A percentile compares a stretch with the other conserved stretches of the same genome.
phyloP scores from a whole-genome alignment of 768 basidiomycete genomes.

The Thelephora ganbajun region DNA sequence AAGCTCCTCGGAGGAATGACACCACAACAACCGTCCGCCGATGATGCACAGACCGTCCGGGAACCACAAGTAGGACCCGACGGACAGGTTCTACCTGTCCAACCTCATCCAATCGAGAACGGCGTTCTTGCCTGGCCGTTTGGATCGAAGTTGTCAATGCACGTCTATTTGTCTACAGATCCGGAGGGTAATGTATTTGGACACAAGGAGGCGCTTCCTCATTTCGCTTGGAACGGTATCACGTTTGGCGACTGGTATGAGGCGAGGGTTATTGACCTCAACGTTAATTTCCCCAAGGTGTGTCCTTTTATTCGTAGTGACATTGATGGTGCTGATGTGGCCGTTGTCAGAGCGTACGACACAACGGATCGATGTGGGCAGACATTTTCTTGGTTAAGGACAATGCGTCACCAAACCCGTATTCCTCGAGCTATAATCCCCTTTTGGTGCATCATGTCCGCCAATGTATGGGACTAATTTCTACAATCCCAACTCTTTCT shows the following conservation, averaged over 20 bases:
- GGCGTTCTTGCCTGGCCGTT: slow-evolving; percentile 46
- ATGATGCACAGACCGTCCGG: slow-evolving; percentile 9
- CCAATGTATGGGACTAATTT: slow-evolving; percentile 40
- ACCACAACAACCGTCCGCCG: slow-evolving; percentile 17
- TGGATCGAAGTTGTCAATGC: slow-evolving; percentile 48
- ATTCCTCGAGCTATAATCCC: slow-evolving; percentile 35
- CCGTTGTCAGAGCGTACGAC: slow-evolving; percentile 45
- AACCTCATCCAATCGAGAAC: slow-evolving; percentile 34
- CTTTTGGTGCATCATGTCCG: slow-evolving; percentile 53
- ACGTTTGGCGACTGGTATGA: slow-evolving; percentile 69
- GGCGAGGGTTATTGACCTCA: slow-evolving; percentile 35
- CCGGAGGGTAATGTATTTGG: slow-evolving; percentile 48
- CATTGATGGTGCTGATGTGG: background rate
- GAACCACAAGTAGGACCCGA: slow-evolving; percentile 4
- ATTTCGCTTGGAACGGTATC: slow-evolving; percentile 66
- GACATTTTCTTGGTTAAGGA: slow-evolving; percentile 66
- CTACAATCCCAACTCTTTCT: slow-evolving; percentile 1
- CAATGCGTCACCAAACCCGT: slow-evolving; percentile 51
- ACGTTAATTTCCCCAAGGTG: slow-evolving; percentile 59
- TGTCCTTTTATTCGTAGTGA: background rate
- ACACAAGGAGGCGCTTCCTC: slow-evolving; percentile 37
- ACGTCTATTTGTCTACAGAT: slow-evolving; percentile 61
- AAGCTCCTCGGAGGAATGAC: slow-evolving; percentile 27
- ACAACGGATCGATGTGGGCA: slow-evolving; percentile 73
- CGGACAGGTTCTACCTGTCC: slow-evolving; percentile 4